A percentile compares a stretch with the other conserved stretches of the same genome.
Evolutionary conservation across 2,329 filamentous ascomycete species (phyloP).

Genomic region (Tolypocladium amazonense): DNA sequence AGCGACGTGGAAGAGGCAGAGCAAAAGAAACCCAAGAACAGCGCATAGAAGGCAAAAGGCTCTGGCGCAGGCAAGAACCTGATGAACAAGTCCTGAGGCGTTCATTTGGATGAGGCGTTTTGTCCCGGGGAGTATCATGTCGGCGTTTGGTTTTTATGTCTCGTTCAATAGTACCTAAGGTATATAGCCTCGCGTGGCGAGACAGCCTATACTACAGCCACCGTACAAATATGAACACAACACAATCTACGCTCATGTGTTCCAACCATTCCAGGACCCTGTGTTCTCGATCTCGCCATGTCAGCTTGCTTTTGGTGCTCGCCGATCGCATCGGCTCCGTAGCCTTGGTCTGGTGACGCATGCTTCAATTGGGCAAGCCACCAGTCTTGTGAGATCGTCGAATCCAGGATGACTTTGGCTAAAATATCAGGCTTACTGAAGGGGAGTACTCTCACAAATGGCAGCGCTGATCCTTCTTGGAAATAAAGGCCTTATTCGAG

Average conservation of each 20-base stretch:
- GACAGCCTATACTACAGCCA: background rate
- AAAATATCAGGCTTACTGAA: background rate
- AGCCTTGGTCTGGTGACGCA: background rate
- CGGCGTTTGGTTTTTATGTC: background rate
- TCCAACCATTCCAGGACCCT: background rate
- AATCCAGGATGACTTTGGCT: too few relatives aligned
- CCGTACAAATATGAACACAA: background rate
- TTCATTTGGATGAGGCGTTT: background rate
- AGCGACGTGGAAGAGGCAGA: conserved; percentile 37
- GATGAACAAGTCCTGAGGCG: background rate
- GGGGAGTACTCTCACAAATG: background rate
- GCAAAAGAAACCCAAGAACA: conserved; percentile 3
- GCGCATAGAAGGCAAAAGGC: background rate
- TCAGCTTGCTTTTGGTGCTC: background rate
- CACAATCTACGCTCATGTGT: background rate
- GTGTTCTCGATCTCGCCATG: background rate
- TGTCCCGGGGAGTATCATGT: background rate
- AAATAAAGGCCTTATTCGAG: too few relatives aligned
- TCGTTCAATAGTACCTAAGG: background rate
- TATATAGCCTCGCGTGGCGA: background rate
- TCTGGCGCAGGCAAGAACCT: background rate
- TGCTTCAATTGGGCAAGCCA: background rate
- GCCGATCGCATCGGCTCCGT: background rate
- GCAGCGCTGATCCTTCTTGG: background rate
- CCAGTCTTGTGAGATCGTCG: background rate